Evolutionary conservation across 768 basidiomycete species (phyloP), one percentile per base, ranked within the genome.

Genomic region (Macrocybe gigantea): DNA sequence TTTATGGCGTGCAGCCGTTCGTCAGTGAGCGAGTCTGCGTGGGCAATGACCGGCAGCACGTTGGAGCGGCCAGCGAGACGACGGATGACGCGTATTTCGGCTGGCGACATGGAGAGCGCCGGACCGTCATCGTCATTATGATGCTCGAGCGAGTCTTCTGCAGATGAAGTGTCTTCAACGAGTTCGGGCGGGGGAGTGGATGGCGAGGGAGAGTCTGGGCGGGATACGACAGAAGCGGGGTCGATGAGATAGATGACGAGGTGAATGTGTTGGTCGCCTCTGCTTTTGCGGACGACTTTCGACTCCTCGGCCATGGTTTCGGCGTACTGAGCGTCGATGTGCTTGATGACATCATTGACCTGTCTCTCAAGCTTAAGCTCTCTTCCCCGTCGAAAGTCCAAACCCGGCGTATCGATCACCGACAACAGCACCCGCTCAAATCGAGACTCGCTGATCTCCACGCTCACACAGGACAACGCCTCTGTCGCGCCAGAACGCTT

Each of bases 291-390:
- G 44, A 92, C 71, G 37, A 93, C 89, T 73, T 93, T 93, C 47
- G 86, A 87, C 72, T 93, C 89, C 73, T 93, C 90, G 59, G 75
- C 87, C 82, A 93, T 83, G 1, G 90, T 91, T 56, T 92, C 88
- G 9, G 85, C 85, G 61, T 83, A 93, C 57, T 86, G 87, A 4
- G 77, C 69, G 53, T 93, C 91, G 6, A 93, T 67, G 54, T 90
- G 88, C 62, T 82, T 88, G 58, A 92, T 75, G 33, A 93, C 68
- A 8, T 65, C 56, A 33, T 80, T 82, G 12, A 93, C 85, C 62
- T 89, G 86, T 47, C 85, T 77, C 58, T 93, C 91, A 46, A 93
- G 73, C 62, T 75, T 80, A 50, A 93, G 66, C 64, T 91, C 89
- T 53, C 74, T 78, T 33, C 88, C 84, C 43, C 79, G 74, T 38